phyloP scores from a whole-genome alignment of 2,329 filamentous ascomycete genomes.

The Sarocladiaceae sp. region DNA sequence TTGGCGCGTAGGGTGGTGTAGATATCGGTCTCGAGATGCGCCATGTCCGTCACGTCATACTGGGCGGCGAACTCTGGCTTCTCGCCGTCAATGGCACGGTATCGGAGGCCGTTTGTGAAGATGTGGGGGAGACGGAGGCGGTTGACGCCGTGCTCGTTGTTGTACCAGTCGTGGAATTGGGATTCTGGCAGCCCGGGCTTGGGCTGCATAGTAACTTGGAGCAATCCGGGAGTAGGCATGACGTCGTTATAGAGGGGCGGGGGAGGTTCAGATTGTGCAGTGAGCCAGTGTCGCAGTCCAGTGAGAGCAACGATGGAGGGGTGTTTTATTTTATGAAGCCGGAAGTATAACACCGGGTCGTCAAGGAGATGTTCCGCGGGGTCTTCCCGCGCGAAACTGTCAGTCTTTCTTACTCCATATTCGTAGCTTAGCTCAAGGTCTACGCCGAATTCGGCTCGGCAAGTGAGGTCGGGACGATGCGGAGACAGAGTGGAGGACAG shows the following conservation, averaged over 20 bases:
- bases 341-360: no score
- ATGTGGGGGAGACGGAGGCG: slow-evolving; percentile 71
- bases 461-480: slow-evolving; percentile 1
- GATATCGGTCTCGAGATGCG: slow-evolving; percentile 59
- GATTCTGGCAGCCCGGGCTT: slow-evolving; percentile 54
- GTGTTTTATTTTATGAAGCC: no score
- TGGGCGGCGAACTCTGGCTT: slow-evolving; percentile 68
- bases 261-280: no score
- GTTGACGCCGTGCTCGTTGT: slow-evolving; percentile 83
- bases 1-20: slow-evolving; percentile 62
- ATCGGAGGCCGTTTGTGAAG: slow-evolving; percentile 71
- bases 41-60: slow-evolving; percentile 76
- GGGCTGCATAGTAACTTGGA: slow-evolving; percentile 85
- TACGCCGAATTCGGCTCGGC: slow-evolving; percentile 6
- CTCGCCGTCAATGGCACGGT: slow-evolving; percentile 57
- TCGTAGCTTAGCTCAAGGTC: slow-evolving; percentile 3
- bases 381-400: no score
- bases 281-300: no score
- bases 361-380: no score
- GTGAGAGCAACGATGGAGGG: no score
- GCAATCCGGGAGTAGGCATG: slow-evolving; percentile 54
- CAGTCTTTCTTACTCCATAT: slow-evolving; percentile 2
- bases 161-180: slow-evolving; percentile 89
- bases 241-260: no score
- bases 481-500: not conserved